Conservation (phyloP, 257 asterid genomes). For the Lavandula angustifolia region DNA sequence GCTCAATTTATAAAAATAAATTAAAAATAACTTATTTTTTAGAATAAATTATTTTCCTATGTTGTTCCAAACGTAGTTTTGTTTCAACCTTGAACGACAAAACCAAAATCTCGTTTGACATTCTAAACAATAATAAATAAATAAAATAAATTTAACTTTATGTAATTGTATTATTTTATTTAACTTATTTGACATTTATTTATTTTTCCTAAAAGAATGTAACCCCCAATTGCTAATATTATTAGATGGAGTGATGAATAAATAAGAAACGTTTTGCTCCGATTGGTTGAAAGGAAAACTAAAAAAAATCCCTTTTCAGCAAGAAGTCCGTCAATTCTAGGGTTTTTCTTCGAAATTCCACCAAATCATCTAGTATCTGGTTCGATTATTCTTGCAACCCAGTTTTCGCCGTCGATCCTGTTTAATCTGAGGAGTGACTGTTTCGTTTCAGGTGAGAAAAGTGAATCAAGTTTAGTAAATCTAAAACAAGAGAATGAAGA, state of each 20-base stretch:
- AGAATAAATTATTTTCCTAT: too few species aligned
- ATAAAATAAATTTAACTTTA: too few species aligned
- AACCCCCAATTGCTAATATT: too few species aligned
- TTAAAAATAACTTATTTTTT: too few species aligned
- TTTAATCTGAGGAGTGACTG: constrained; percentile 19
- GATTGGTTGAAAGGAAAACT: constrained; percentile 8
- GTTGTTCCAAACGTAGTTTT: too few species aligned
- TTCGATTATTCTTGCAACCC: constrained; percentile 29
- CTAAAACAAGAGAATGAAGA: background rate
- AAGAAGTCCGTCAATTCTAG: constrained; percentile 34
- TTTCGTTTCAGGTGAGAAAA: constrained; percentile 31
- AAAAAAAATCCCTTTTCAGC: constrained; percentile 7
- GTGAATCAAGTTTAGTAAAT: constrained; percentile 8
- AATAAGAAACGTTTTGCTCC: constrained; percentile 30
- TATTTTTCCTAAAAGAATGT: too few species aligned
- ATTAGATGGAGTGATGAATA: constrained; percentile 32
- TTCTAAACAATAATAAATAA: too few species aligned
- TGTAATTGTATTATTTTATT: too few species aligned
- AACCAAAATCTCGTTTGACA: too few species aligned
- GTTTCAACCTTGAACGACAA: too few species aligned
- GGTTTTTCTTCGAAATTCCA: constrained; percentile 30
- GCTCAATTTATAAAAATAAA: too few species aligned
- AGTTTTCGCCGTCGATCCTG: constrained; percentile 32
- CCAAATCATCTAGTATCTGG: constrained; percentile 29
- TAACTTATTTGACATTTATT: too few species aligned